Evolutionary conservation across 2,329 filamentous ascomycete species (phyloP).

Genomic region (Botryosphaeria dothidea): DNA sequence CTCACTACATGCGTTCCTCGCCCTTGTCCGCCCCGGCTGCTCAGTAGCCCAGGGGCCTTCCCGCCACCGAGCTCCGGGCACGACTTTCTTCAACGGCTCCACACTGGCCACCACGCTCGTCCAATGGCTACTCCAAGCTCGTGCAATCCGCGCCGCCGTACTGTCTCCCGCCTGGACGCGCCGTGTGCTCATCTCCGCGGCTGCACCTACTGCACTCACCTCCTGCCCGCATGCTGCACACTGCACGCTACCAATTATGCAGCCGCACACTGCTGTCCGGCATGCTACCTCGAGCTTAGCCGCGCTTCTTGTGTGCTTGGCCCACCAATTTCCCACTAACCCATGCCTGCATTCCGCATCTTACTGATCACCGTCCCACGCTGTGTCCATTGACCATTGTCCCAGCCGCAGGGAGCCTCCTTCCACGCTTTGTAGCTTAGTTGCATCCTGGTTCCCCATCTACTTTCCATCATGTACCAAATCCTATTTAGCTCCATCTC

Average conservation of each 20-base stretch:
- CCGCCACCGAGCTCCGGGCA: not conserved
- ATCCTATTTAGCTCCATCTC: not conserved
- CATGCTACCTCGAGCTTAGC: not conserved
- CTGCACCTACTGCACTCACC: not conserved
- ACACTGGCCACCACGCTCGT: not conserved
- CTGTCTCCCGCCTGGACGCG: not conserved
- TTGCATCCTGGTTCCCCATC: not conserved
- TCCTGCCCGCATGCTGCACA: not conserved
- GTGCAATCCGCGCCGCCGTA: no score
- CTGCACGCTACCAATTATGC: not conserved
- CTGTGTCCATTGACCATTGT: not conserved
- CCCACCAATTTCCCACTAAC: not conserved
- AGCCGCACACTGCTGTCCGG: not conserved
- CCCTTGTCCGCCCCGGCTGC: not conserved
- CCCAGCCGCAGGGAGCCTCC: not conserved
- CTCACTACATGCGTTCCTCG: not conserved
- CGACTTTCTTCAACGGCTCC: not conserved
- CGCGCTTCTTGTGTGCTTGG: not conserved
- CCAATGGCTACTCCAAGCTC: no score
- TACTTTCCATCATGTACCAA: not conserved
- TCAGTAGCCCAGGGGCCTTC: not conserved
- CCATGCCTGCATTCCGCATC: conserved; percentile 4
- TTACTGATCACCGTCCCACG: not conserved
- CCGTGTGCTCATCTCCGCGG: not conserved
- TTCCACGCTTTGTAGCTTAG: not conserved